Conservation (phyloP, 2,329 filamentous ascomycete genomes). For the Pestalotiopsis sp. region DNA sequence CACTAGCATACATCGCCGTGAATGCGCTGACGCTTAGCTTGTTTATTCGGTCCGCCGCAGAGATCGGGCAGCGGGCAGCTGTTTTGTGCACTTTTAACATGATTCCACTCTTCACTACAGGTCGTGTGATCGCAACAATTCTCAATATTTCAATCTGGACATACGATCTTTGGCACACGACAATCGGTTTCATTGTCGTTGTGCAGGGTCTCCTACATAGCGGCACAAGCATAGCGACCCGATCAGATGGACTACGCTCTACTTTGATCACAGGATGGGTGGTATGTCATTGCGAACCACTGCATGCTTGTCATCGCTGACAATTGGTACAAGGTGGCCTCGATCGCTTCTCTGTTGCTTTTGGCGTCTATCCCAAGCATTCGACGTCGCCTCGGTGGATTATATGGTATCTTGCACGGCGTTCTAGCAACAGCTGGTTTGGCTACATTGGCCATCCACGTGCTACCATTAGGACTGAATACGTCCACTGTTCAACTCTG, state of each 20-base stretch:
- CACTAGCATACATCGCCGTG: background rate
- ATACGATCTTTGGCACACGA: background rate
- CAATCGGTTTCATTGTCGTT: background rate
- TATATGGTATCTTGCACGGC: too few species aligned
- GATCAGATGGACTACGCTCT: too few species aligned
- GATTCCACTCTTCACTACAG: background rate
- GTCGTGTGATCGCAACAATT: background rate
- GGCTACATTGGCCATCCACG: too few species aligned
- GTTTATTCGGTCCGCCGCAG: background rate
- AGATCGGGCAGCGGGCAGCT: background rate
- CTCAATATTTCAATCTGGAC: background rate
- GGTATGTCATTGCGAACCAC: background rate
- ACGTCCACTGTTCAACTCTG: too few species aligned
- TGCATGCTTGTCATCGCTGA: background rate
- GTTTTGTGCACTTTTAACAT: constrained; percentile 1
- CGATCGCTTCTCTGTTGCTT: too few species aligned
- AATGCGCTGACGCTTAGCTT: background rate
- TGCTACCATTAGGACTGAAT: too few species aligned
- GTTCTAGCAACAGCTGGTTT: too few species aligned
- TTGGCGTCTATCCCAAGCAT: too few species aligned
- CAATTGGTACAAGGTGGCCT: too few species aligned
- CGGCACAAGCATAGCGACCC: background rate
- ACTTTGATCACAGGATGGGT: background rate
- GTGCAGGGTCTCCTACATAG: background rate
- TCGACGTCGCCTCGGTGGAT: too few species aligned